Evolutionary conservation across 805 yeast genomes (phyloP), one percentile per base, ranked within the genome.

Genomic region (Candida namnaoensis): DNA sequence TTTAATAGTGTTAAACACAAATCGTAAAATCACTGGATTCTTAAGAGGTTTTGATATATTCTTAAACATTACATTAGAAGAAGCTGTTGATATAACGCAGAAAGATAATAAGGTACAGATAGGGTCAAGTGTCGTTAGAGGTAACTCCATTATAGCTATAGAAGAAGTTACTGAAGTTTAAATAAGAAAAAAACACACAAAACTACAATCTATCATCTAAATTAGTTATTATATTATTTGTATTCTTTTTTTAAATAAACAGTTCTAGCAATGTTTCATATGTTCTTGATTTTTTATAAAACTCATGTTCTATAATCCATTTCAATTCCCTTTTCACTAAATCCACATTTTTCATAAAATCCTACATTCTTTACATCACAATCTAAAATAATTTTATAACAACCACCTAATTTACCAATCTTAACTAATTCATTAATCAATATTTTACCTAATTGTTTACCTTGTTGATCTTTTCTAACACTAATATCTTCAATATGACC

Each of bases 401-500:
- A 88, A 5, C 91, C 93, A 12, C 53, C 56, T 3, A 62, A 53
- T 40, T 71, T 51, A 2, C 85, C 96, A 28, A 84, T 55, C 24
- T 67, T 64, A 4, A 81, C 73, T 55, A 91, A 68, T 8, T 74
- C 66, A 14, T 69, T 65, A 49, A 91, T 85, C 61, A 91, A 58
- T 14, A 70, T 63, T 49, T 71, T 66, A 0, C 99, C 99, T 38
- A 91, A 65, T 50, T 77, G 77, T 56, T 82, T 80, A 7, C 99
- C 99, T 56, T 90, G 97, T 57, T 85, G 85, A 15, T 70, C 64
- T 28, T 60, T 57, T 15, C 78, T 70, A 5, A 91, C 95, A 1
- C 97, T 82, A 46, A 91, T 91, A 58, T 91, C 99, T 56, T 91
- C 99, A 47, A 91, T 83, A 64, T 91, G 98, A 2, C 98, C 98